Evolutionary conservation across 2,329 filamentous ascomycete genomes (phyloP), one percentile per base, ranked within the genome.

Genomic region (Colletotrichum limetticola): DNA sequence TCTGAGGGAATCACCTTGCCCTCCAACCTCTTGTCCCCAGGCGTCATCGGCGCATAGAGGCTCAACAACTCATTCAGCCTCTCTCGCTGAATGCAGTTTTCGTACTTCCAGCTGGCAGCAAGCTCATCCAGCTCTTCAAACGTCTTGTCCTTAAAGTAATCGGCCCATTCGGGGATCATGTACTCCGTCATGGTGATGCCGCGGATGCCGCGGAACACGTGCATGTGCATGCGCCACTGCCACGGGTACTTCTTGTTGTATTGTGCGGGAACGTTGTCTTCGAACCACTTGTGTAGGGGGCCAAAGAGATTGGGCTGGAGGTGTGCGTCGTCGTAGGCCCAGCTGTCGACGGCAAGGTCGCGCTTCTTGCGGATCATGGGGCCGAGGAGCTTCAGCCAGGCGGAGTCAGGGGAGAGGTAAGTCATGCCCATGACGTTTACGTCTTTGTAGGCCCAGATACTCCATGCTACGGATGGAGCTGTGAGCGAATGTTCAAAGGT

Each of bases 281-380:
- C 76, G 64, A 78, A 78, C 76, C 76, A 78, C 37, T 74, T 68
- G 59, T 76, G 75, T 9, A 78, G 28, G 9, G 76, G 76, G 1
- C 69, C 71, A 26, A 78, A 72, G 28, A 77, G 75, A 11, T 69
- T 73, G 8, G 75, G 71, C 32, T 76, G 75, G 3, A 78, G 81
- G 72, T 88, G 85, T 22, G 68, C 75, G 75, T 78, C 74, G 68
- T 82, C 77, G 78, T 80, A 32, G 56, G 87, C 88, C 88, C 88
- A 90, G 16, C 83, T 84, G 75, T 90, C 88, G 3, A 90, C 80
- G 61, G 86, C 85, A 19, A 89, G 80, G 0, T 78, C 75, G 22
- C 84, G 82, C 78, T 91, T 90, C 80, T 89, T 90, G 57, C 85
- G 83, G 2, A 90, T 78, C 75, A 90, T 88, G 0, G 85, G 83